Evolutionary conservation across 2,329 filamentous ascomycete genomes (phyloP), one percentile per base, ranked within the genome.

Genomic region (Pseudocercospora crystallina): DNA sequence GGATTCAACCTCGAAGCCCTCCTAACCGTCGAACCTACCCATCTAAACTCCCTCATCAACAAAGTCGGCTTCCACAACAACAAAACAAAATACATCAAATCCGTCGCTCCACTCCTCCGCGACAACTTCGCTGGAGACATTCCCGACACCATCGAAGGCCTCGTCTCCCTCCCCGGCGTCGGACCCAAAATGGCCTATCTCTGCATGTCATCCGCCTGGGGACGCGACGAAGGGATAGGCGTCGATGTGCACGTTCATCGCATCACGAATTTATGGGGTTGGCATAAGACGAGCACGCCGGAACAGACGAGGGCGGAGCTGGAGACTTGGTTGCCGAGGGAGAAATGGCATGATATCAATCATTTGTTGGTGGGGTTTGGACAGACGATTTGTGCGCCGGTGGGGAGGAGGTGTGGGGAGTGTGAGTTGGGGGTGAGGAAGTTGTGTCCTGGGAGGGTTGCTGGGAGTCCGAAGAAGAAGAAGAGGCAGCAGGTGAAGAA

Each of bases 161-260:
- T 96, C 14, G 84, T 85, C 44, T 81, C 83, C 1, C 79, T 96
- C 0, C 90, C 90, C 0, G 91, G 91, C 5, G 91, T 96, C 1
- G 91, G 91, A 0, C 91, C 91, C 29, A 96, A 96, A 73, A 96
- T 96, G 91, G 90, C 86, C 10, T 91, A 94, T 69, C 80, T 96
- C 15, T 92, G 87, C 67, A 82, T 96, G 75, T 86, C 85, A 40
- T 86, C 86, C 0, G 89, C 86, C 64, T 79, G 86, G 86, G 83
- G 82, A 2, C 74, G 78, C 38, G 78, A 82, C 43, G 79, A 85
- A 59, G 91, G 91, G 7, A 95, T 96, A 58, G 91, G 91, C 20
- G 91, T 96, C 42, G 91, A 96, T 69, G 90, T 96, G 5, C 91
- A 96, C 71, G 91, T 96, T 3, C 91, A 96, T 72, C 86, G 91